Base-by-base conservation (phyloP, 441 rosid species). In the Arabidopsis lyrata region DNA sequence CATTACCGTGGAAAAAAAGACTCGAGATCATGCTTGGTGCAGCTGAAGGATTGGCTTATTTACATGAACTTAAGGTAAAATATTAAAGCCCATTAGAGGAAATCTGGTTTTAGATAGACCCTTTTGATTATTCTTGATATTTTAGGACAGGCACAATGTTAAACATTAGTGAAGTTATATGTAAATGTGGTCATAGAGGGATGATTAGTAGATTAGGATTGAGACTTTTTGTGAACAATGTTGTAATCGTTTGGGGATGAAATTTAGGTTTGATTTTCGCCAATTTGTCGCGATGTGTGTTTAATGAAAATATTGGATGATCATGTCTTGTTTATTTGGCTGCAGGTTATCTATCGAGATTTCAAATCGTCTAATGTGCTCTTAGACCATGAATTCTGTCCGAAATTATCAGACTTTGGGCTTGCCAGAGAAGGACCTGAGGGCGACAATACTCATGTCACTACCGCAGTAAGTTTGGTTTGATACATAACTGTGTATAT, bases 391-490 rank as follows among this genome's bases (percentile, higher is more conserved):
- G 71, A 84, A 27, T 84, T 88, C 38, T 79, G 81, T n/a, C 86
- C 97, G 1, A 93, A 84, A 82, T 89, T 93, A 75, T 92, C 99
- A 1, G 99, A 95, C 83, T 95, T 93, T 53, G 96, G 98, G 5
- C 93, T 93, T 36, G 98, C 95, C 1, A 83, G 98, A 84, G 96
- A 89, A 72, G 99, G 99, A 29, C 97, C 97, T 24, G 58, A 86
- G 11, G 93, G 79, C 2, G 96, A 88, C 44, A 78, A 42, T 32
- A 87, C 93, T 15, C 98, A 91, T 52, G 97, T 93, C 69, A 88
- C 97, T 34, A 93, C 98, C 7, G 92, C 86, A 15, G 97, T 93
- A 77, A 86, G 94, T 45, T 45, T 15, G 12, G 52, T 48, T 18
- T 18, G 52, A 48, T 20, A 16, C 8, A 42, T 5, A 42, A 29